phyloP scores from a whole-genome alignment of 768 basidiomycete species.

The Xerocomus potaroensis region DNA sequence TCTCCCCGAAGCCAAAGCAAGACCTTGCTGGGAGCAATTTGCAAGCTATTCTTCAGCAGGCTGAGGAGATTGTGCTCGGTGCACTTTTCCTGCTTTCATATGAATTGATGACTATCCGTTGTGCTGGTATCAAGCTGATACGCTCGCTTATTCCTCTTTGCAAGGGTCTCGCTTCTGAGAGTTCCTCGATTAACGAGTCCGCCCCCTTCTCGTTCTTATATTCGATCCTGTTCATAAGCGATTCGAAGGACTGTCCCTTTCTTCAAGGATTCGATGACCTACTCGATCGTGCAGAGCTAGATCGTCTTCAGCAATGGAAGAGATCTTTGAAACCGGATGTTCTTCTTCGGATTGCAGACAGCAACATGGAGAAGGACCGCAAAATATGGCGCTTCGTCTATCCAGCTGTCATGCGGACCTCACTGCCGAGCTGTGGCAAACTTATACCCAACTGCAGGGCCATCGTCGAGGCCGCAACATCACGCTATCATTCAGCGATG shows the following conservation, averaged over 20 bases:
- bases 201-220: conserved; percentile 35
- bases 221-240: conserved; percentile 53
- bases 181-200: conserved; percentile 24
- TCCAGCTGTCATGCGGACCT: conserved; percentile 57
- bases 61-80: conserved; percentile 65
- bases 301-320: conserved; percentile 64
- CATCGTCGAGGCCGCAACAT: conserved; percentile 60
- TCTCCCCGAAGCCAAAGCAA: conserved; percentile 37
- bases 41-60: conserved; percentile 40
- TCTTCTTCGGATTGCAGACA: conserved; percentile 68
- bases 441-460: conserved; percentile 56
- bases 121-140: conserved; percentile 59
- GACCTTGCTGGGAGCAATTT: conserved; percentile 40
- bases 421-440: conserved; percentile 44
- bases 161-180: conserved; percentile 38
- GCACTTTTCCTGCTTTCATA: conserved; percentile 72
- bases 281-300: conserved; percentile 55
- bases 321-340: conserved; percentile 52
- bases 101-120: conserved; percentile 45
- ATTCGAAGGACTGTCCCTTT: conserved; percentile 40
- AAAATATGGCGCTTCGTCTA: conserved; percentile 73
- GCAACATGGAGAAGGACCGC: conserved; percentile 60
- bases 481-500: conserved; percentile 69
- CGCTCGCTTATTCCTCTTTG: conserved; percentile 52
- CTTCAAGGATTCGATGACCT: conserved; percentile 64